Conservation (phyloP, 2,329 filamentous ascomycete genomes). For the Epichloe sylvatica region DNA sequence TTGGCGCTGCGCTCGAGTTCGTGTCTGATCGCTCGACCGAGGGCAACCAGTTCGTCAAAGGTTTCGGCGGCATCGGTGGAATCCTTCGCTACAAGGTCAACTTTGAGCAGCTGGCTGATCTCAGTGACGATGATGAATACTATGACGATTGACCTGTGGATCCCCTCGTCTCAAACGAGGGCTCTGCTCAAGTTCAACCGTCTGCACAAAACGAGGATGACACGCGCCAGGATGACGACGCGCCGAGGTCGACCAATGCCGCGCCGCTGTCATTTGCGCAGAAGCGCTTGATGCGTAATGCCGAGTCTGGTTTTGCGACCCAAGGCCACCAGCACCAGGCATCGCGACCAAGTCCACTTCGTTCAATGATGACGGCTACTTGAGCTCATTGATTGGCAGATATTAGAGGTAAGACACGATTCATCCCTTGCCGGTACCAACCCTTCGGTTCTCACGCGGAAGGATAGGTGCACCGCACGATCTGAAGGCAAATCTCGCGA, state of each 20-base stretch:
- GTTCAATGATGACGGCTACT: conserved; percentile 51
- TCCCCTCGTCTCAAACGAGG: conserved; percentile 80
- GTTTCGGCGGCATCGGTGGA: conserved; percentile 95
- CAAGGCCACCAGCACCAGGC: conserved; percentile 36
- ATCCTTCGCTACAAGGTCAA: conserved; percentile 99
- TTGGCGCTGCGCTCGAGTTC: conserved; percentile 89
- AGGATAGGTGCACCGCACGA: conserved; percentile 1
- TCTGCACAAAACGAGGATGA: conserved; percentile 29
- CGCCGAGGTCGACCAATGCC: conserved; percentile 30
- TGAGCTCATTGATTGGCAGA: conserved; percentile 28
- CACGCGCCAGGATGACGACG: conserved; percentile 26
- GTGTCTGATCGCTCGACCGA: conserved; percentile 95
- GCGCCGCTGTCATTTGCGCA: conserved; percentile 30
- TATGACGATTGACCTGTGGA: conserved; percentile 86
- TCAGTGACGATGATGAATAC: conserved; percentile 90
- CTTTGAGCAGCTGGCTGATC: conserved; percentile 94
- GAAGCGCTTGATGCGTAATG: conserved; percentile 33
- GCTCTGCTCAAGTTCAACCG: conserved; percentile 51
- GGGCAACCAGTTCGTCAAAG: conserved; percentile 99
- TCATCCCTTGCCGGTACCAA: neutral
- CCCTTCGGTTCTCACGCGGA: conserved; percentile 2
- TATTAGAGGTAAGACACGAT: conserved; percentile 15
- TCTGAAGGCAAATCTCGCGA: conserved; percentile 4
- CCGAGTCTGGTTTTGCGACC: conserved; percentile 31
- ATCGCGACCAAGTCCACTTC: conserved; percentile 52